Conservation (phyloP, 1,139 yeast species). For the Nakaseomyces sp. region DNA sequence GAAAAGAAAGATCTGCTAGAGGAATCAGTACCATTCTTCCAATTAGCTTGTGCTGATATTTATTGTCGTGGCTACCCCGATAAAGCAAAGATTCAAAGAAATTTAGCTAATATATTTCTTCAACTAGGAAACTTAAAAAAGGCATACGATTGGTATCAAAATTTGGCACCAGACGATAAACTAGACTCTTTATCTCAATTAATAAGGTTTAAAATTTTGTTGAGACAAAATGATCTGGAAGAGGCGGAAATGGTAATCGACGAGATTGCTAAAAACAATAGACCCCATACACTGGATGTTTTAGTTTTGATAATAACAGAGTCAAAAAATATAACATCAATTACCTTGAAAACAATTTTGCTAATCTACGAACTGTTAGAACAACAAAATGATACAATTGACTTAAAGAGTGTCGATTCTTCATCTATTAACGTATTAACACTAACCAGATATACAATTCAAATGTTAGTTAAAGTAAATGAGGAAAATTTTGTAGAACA, state of each 20-base stretch:
- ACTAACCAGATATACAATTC: slow-evolving; percentile 21
- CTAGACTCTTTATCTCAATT: slow-evolving; percentile 17
- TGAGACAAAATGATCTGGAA: slow-evolving; percentile 8
- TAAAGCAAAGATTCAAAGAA: slow-evolving; percentile 21
- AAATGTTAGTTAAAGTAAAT: slow-evolving; percentile 18
- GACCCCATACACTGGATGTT: slow-evolving; percentile 14
- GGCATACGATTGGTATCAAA: slow-evolving; percentile 11
- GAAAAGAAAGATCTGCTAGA: slow-evolving; percentile 17
- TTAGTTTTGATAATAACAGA: slow-evolving; percentile 19
- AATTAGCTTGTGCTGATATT: slow-evolving; percentile 14
- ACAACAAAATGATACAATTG: background rate
- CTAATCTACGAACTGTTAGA: slow-evolving; percentile 17
- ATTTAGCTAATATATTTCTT: slow-evolving; percentile 15
- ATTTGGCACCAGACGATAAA: slow-evolving; percentile 13
- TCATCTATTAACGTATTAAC: slow-evolving; percentile 14
- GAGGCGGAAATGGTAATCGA: slow-evolving; percentile 11
- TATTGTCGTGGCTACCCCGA: slow-evolving; percentile 17
- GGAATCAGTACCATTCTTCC: slow-evolving; percentile 16
- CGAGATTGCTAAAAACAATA: slow-evolving; percentile 11
- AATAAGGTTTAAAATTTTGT: slow-evolving; percentile 12
- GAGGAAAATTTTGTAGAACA: slow-evolving; percentile 12
- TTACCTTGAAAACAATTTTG: slow-evolving; percentile 14
- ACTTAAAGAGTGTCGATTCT: background rate
- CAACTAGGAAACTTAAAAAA: slow-evolving; percentile 9
- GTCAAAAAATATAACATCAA: slow-evolving; percentile 14